Evolutionary conservation across 441 rosid genomes (phyloP).

Genomic region (Pelargonium exstipulatum): DNA sequence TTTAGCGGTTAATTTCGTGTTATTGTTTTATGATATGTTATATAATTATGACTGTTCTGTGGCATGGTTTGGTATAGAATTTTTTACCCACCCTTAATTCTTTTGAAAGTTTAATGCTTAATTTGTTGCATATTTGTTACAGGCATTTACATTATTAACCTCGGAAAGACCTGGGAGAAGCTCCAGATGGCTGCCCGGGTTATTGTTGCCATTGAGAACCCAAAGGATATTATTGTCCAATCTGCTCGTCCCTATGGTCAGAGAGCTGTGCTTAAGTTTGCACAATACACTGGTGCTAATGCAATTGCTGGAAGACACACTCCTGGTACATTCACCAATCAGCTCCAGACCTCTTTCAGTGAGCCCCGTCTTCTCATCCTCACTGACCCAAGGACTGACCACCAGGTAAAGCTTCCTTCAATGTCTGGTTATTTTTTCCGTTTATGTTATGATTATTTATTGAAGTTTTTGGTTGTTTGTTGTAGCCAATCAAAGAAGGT

Average conservation of each 20-base stretch:
- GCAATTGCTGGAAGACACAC: slow-evolving; percentile 98
- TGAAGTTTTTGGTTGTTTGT: not conserved
- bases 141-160: slow-evolving; percentile 86
- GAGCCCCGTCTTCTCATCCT: slow-evolving; percentile 87
- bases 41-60: too few relatives aligned
- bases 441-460: not conserved
- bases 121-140: not conserved
- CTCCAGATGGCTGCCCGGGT: slow-evolving; percentile 81
- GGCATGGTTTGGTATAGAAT: too few relatives aligned
- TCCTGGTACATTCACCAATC: slow-evolving; percentile 93
- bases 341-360: slow-evolving; percentile 76
- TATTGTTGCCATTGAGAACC: slow-evolving; percentile 83
- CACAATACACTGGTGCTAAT: slow-evolving; percentile 82
- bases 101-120: too few relatives aligned
- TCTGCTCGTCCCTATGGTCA: slow-evolving; percentile 93
- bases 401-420: slow-evolving; percentile 44
- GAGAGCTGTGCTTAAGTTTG: slow-evolving; percentile 80
- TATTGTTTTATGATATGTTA: too few relatives aligned
- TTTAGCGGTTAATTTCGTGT: too few relatives aligned
- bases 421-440: not conserved
- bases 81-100: too few relatives aligned
- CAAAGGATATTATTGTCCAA: slow-evolving; percentile 81
- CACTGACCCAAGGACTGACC: slow-evolving; percentile 87
- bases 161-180: slow-evolving; percentile 93
- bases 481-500: slow-evolving; percentile 92